Conservation (phyloP, 805 yeast species). For the Deakozyma indianensis region DNA sequence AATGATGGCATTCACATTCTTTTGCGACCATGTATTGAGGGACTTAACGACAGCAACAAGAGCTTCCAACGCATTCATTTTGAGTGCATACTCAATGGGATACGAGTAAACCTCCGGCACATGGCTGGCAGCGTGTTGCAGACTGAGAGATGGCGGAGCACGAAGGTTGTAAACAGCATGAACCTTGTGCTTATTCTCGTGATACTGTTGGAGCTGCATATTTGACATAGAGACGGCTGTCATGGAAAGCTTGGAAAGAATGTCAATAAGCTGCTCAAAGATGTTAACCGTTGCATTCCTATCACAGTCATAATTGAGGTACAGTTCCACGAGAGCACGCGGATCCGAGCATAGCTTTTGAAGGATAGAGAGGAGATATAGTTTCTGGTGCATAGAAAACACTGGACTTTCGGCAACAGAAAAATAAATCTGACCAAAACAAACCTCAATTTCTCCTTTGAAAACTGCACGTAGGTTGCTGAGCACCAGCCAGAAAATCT, state of each 20-base stretch:
- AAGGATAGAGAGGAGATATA: constrained; percentile 69
- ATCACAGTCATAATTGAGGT: constrained; percentile 92
- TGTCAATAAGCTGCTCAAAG: constrained; percentile 70
- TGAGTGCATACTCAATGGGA: constrained; percentile 74
- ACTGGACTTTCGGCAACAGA: constrained; percentile 88
- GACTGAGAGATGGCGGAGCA: constrained; percentile 63
- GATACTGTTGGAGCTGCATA: constrained; percentile 45
- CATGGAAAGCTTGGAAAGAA: constrained; percentile 57
- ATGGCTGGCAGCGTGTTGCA: constrained; percentile 22
- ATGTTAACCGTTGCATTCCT: constrained; percentile 58
- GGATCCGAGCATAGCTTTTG: constrained; percentile 80
- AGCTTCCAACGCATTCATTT: constrained; percentile 66
- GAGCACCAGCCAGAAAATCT: constrained; percentile 82
- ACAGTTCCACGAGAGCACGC: constrained; percentile 78
- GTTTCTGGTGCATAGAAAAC: constrained; percentile 83
- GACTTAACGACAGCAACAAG: constrained; percentile 74
- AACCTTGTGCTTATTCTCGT: constrained; percentile 31
- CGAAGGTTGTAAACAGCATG: constrained; percentile 63
- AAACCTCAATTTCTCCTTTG: constrained; percentile 87
- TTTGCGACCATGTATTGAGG: constrained; percentile 75
- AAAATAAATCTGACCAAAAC: constrained; percentile 82
- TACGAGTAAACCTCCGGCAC: constrained; percentile 16
- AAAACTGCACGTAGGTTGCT: constrained; percentile 75
- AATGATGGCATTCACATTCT: constrained; percentile 5
- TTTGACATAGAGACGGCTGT: constrained; percentile 59